A percentile compares a stretch with the other conserved stretches of the same genome.
phyloP scores from a whole-genome alignment of 163 green algal species.

The Scenedesmus sp. region DNA sequence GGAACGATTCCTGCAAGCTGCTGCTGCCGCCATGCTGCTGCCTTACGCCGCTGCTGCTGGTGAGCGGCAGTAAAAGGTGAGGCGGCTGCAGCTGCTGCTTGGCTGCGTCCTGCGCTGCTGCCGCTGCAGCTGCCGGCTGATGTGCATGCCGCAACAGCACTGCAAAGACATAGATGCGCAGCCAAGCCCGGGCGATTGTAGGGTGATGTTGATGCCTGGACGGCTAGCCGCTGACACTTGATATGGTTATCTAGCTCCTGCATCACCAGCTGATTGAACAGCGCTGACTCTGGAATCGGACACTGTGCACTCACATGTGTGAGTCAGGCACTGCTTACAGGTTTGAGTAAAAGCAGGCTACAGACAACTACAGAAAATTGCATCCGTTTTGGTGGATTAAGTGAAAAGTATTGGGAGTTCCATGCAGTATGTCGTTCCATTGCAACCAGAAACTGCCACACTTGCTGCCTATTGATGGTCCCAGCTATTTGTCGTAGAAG shows the following conservation, averaged over 20 bases:
- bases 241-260: conserved; percentile 66
- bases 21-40: conserved; percentile 7
- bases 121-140: conserved; percentile 28
- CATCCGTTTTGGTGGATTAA: too few species aligned
- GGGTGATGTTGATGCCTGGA: conserved; percentile 50
- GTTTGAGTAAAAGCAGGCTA: too few species aligned
- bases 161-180: conserved; percentile 48
- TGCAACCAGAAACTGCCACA: too few species aligned
- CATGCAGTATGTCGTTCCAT: too few species aligned
- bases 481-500: too few species aligned
- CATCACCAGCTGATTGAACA: conserved; percentile 64
- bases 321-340: too few species aligned
- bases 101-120: neutral
- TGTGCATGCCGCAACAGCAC: conserved; percentile 39
- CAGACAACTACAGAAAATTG: too few species aligned
- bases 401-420: too few species aligned
- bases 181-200: conserved; percentile 3
- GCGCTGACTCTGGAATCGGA: conserved; percentile 68
- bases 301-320: too few species aligned
- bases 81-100: conserved; percentile 3
- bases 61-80: neutral
- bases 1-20: conserved; percentile 28
- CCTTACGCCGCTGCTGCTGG: neutral
- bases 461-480: too few species aligned
- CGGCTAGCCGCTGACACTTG: conserved; percentile 53